A percentile compares a stretch with the other conserved stretches of the same genome.
Evolutionary conservation across 2,329 filamentous ascomycete species (phyloP).

Genomic region (Sclerotinia glacialis): DNA sequence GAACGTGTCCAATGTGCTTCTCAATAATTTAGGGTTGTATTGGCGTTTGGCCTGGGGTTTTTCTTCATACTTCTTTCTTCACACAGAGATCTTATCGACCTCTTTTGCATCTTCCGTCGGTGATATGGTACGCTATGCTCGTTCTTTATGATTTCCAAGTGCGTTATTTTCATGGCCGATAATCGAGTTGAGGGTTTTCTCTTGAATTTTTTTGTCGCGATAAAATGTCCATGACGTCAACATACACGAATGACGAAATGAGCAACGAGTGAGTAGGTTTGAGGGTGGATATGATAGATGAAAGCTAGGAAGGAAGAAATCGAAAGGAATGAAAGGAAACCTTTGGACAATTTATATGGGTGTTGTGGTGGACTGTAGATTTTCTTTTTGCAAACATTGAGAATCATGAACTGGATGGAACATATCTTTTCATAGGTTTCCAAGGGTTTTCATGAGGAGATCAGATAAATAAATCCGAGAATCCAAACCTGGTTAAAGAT

Average conservation of each 20-base stretch:
- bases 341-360: conserved; percentile 8
- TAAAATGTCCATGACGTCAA: neutral
- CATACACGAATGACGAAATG: conserved; percentile 6
- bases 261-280: conserved; percentile 9
- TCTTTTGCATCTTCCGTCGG: conserved; percentile 22
- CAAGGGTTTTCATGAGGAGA: neutral
- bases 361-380: neutral
- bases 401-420: conserved; percentile 12
- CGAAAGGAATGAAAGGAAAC: neutral
- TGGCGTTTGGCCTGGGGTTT: conserved; percentile 21
- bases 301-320: conserved; percentile 1
- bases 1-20: conserved; percentile 85
- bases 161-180: conserved; percentile 1
- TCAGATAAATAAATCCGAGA: neutral
- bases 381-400: conserved; percentile 1
- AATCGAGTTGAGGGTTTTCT: neutral
- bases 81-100: conserved; percentile 13
- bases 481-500: conserved; percentile 4
- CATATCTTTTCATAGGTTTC: neutral
- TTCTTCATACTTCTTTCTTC: conserved; percentile 4
- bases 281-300: neutral
- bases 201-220: neutral
- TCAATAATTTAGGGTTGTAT: conserved; percentile 55
- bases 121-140: conserved; percentile 21
- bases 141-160: conserved; percentile 11